A percentile compares a stretch with the other conserved stretches of the same genome.
phyloP scores from a whole-genome alignment of 78 protist genomes.

The Dictyostelium citrinum region DNA sequence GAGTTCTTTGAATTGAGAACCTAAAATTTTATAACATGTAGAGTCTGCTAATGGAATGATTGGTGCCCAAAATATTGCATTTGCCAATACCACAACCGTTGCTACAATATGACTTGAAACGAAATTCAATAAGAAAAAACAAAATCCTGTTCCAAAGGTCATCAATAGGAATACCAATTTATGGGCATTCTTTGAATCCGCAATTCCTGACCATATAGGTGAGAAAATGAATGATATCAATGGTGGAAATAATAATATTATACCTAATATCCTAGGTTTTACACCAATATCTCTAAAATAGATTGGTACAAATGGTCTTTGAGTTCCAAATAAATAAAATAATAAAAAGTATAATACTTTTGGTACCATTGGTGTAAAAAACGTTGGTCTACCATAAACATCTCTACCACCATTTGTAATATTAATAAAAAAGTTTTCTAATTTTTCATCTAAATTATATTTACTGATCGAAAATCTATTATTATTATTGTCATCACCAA shows the following conservation, averaged over 20 bases:
- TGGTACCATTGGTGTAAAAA: constrained; percentile 36
- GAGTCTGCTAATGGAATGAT: constrained; percentile 32
- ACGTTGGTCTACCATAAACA: neutral
- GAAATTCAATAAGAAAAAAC: constrained; percentile 1
- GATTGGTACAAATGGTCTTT: constrained; percentile 29
- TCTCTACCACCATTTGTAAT: neutral
- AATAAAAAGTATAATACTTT: constrained; percentile 35
- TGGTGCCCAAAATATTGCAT: constrained; percentile 64
- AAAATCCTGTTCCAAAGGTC: neutral
- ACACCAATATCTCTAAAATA: neutral
- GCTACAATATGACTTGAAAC: neutral
- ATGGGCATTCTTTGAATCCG: constrained; percentile 10
- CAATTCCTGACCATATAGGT: constrained; percentile 7
- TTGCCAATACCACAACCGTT: neutral
- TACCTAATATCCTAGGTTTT: neutral
- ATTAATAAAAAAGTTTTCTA: neutral
- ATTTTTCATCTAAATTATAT: neutral
- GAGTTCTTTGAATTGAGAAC: neutral
- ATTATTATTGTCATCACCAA: neutral
- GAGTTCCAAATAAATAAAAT: constrained; percentile 33
- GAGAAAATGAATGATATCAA: constrained; percentile 6
- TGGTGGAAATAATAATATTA: constrained; percentile 46
- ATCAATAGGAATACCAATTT: neutral
- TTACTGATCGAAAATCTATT: neutral
- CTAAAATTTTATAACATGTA: constrained; percentile 32